These are phyloP conservation scores for Theileria parva DNA, from an alignment of 169 alveolate species.

Conservation along the genomic window DNA sequence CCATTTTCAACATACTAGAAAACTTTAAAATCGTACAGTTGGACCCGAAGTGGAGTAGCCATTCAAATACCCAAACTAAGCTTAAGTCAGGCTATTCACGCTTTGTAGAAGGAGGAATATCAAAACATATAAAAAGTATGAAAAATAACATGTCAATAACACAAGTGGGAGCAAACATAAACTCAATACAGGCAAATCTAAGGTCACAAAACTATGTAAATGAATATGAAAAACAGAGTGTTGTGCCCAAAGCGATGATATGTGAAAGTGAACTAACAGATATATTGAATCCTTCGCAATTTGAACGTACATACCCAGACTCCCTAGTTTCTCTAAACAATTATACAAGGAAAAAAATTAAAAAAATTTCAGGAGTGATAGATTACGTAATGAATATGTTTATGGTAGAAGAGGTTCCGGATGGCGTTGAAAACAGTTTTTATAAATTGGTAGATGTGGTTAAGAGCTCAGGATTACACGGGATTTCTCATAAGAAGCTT, in stretches of 20 bases:
- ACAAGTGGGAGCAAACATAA: conserved; percentile 19
- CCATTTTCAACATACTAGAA: conserved; percentile 27
- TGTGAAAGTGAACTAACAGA: conserved; percentile 40
- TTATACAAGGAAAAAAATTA: background rate
- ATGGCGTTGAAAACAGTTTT: conserved; percentile 8
- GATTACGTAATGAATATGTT: background rate
- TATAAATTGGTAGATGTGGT: conserved; percentile 21
- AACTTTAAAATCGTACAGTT: conserved; percentile 20
- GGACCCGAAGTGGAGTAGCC: conserved; percentile 27
- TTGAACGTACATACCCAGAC: background rate
- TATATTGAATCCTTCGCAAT: conserved; percentile 30
- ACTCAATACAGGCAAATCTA: background rate
- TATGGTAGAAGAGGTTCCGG: background rate
- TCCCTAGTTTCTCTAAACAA: background rate
- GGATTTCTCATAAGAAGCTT: background rate
- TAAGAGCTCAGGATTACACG: conserved; percentile 15
- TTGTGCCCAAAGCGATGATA: conserved; percentile 12
- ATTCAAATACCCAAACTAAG: background rate
- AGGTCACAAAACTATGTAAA: background rate
- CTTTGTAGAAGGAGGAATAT: conserved; percentile 56
- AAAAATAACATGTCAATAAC: conserved; percentile 9
- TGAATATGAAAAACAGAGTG: background rate
- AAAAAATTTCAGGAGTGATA: background rate
- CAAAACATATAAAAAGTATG: conserved; percentile 35
- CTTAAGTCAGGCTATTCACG: conserved; percentile 17